Evolutionary conservation across 2,329 filamentous ascomycete species (phyloP), one percentile per base, ranked within the genome.

Genomic region (Monosporascus sp.): DNA sequence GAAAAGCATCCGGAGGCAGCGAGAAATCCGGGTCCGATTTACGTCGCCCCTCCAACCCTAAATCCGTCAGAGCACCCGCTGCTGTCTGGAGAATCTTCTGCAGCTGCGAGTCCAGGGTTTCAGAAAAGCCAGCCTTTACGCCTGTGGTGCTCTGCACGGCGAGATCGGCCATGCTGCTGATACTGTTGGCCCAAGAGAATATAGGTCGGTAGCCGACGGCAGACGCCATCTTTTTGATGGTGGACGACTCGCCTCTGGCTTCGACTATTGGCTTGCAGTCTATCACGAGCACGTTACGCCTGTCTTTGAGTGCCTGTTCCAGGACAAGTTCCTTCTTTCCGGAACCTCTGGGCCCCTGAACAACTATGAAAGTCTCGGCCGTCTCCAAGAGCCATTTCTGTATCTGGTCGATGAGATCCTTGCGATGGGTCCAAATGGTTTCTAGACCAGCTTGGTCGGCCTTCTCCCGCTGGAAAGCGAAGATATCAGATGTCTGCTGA

Each of bases 231-330:
- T 87, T 85, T 55, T 83, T 83, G 62, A 99, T 96, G 0, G 89
- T 96, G 3, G 85, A 83, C 7, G 86, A 85, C 65, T 99, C 94
- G 5, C 94, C 92, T 51, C 89, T 84, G 1, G 93, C 91, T 69
- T 97, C 93, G 54, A 93, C 87, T 11, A 97, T 89, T 1, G 89
- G 88, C 68, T 96, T 96, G 75, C 93, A 97, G 71, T 99, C 94
- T 45, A 97, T 82, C 3, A 95, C 76, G 3, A 97, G 75, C 47
- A 93, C 90, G 58, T 95, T 85, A 57, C 83, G 85, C 45, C 88
- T 83, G 7, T 83, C 83, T 58, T 88, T 83, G 17, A 97, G 76
- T 0, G 90, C 88, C 69, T 96, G 89, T 42, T 96, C 88, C 54
- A 96, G 68, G 2, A 97, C 85, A 14, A 97, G 79, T 61, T 97